phyloP scores from a whole-genome alignment of 768 basidiomycete genomes.

The Phanerochaete sordida region DNA sequence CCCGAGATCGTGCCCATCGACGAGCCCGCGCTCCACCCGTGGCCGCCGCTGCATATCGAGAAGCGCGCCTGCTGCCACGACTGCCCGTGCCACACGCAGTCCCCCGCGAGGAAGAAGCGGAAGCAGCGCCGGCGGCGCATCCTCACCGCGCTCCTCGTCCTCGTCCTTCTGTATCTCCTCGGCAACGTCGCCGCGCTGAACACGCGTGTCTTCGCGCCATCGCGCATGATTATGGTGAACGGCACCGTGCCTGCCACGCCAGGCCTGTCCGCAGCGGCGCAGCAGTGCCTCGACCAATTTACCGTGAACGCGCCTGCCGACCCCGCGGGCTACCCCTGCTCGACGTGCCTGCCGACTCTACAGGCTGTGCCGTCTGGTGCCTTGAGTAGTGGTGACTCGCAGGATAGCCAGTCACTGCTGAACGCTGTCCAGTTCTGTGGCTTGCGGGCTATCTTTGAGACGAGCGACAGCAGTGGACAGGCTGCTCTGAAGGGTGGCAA shows the following conservation, averaged over 20 bases:
- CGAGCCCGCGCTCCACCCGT: slow-evolving; percentile 24
- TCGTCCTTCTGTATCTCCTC: slow-evolving; percentile 40
- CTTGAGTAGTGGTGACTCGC: slow-evolving; percentile 27
- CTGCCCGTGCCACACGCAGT: slow-evolving; percentile 18
- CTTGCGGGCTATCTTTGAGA: slow-evolving; percentile 40
- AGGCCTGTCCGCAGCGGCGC: slow-evolving; percentile 35
- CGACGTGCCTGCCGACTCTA: slow-evolving; percentile 39
- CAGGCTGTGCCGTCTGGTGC: slow-evolving; percentile 35
- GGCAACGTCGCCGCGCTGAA: slow-evolving; percentile 38
- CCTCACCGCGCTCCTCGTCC: slow-evolving; percentile 30
- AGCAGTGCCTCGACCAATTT: slow-evolving; percentile 45
- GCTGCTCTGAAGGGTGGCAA: slow-evolving; percentile 35
- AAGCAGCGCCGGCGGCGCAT: slow-evolving; percentile 24
- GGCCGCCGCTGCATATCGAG: slow-evolving; percentile 38
- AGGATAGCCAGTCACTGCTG: slow-evolving; percentile 29
- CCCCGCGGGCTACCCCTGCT: slow-evolving; percentile 43
- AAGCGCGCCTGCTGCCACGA: slow-evolving; percentile 27
- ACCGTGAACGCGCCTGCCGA: slow-evolving; percentile 40
- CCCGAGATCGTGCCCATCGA: slow-evolving; percentile 24
- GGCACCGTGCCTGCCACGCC: slow-evolving; percentile 23
- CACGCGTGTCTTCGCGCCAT: slow-evolving; percentile 26
- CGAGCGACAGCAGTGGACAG: slow-evolving; percentile 34
- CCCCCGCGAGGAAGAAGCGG: slow-evolving; percentile 24
- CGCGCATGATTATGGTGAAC: slow-evolving; percentile 2
- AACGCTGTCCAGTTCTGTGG: slow-evolving; percentile 47